A percentile compares a stretch with the other conserved stretches of the same genome.
Conservation (phyloP, 768 basidiomycete genomes). For the Lentinula aciculospora region DNA sequence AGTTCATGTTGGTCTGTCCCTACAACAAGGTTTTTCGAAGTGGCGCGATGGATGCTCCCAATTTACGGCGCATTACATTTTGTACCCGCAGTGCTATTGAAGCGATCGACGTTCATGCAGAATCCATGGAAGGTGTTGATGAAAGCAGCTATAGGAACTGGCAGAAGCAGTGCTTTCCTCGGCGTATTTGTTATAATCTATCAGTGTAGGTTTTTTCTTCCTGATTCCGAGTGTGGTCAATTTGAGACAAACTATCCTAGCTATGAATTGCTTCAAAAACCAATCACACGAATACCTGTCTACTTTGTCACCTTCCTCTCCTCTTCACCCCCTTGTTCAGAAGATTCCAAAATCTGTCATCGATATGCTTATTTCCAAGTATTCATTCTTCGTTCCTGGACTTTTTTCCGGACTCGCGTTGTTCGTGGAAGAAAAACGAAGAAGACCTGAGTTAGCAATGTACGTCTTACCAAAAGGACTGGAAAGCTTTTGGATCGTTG, state of each 20-base stretch:
- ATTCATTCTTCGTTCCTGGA: slow-evolving; percentile 71
- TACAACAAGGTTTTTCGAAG: slow-evolving; percentile 68
- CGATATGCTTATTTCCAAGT: slow-evolving; percentile 58
- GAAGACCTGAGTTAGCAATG: slow-evolving; percentile 92
- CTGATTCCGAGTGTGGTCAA: not conserved
- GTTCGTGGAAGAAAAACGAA: slow-evolving; percentile 80
- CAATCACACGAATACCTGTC: slow-evolving; percentile 46
- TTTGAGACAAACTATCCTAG: slow-evolving; percentile 23
- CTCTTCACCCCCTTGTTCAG: slow-evolving; percentile 12
- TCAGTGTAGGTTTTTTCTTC: slow-evolving; percentile 49
- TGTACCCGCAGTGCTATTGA: slow-evolving; percentile 81
- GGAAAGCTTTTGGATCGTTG: slow-evolving; percentile 85
- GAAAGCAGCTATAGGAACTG: slow-evolving; percentile 63
- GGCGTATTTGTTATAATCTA: slow-evolving; percentile 78
- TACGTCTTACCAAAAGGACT: slow-evolving; percentile 85
- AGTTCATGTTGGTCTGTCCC: slow-evolving; percentile 55
- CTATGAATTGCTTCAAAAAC: slow-evolving; percentile 62
- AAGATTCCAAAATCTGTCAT: slow-evolving; percentile 42
- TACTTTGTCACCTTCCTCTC: slow-evolving; percentile 27
- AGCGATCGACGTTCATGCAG: slow-evolving; percentile 56
- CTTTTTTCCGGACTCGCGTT: slow-evolving; percentile 71
- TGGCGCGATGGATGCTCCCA: slow-evolving; percentile 80
- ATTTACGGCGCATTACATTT: slow-evolving; percentile 89
- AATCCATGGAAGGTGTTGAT: slow-evolving; percentile 65
- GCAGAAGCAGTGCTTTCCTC: slow-evolving; percentile 83